Evolutionary conservation across 2,329 filamentous ascomycete genomes (phyloP).

Genomic region (Blastomyces percursus): DNA sequence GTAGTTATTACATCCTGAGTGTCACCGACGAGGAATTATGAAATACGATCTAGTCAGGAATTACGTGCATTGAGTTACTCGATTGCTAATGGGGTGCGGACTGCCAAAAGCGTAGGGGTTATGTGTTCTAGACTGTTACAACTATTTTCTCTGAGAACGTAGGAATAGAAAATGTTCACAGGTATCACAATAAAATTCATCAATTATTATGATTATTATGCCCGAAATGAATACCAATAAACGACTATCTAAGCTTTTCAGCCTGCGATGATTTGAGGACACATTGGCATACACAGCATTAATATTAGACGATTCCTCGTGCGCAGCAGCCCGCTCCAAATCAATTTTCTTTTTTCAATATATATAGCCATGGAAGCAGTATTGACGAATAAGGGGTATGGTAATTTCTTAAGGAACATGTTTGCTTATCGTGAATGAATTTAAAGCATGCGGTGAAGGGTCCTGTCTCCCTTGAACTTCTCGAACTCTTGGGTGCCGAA

Average conservation of each 20-base stretch:
- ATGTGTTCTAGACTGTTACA: background rate
- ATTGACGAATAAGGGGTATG: background rate
- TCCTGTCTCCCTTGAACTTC: conserved; percentile 72
- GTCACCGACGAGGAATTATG: background rate
- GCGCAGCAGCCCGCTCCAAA: background rate
- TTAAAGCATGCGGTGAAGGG: conserved; percentile 68
- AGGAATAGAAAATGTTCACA: background rate
- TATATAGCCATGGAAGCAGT: background rate
- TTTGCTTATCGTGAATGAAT: conserved; percentile 14
- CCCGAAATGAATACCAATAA: background rate
- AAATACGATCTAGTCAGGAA: background rate
- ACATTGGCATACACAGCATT: background rate
- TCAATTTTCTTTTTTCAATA: background rate
- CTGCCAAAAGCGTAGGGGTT: background rate
- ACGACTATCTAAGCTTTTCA: background rate
- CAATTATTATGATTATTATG: background rate
- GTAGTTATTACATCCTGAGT: background rate
- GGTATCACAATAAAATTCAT: background rate
- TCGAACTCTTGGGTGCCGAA: conserved; percentile 65
- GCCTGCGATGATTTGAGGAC: background rate
- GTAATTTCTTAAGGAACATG: background rate
- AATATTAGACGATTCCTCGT: background rate
- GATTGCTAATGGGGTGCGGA: background rate
- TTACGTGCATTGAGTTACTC: background rate
- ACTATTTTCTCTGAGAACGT: background rate